Evolutionary conservation across 495 filamentous ascomycete species (phyloP).

Genomic region (Annulohypoxylon moriforme): DNA sequence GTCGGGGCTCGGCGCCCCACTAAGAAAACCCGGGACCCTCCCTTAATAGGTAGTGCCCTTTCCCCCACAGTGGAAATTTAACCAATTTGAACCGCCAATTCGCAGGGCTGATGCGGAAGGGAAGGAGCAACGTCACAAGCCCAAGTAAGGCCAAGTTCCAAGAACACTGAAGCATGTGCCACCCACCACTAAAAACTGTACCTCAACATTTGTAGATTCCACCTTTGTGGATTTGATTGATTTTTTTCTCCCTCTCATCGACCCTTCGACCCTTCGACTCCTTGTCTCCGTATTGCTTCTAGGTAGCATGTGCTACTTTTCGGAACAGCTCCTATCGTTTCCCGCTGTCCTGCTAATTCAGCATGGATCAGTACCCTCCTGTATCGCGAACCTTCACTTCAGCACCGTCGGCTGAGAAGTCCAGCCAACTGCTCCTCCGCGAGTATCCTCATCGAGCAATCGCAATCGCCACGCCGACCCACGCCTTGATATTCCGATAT

Average conservation of each 20-base stretch:
- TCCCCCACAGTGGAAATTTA: conserved; percentile 36
- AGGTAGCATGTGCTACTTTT: conserved; percentile 47
- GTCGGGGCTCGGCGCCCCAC: conserved; percentile 10
- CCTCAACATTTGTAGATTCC: conserved; percentile 28
- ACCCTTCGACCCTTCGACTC: neutral
- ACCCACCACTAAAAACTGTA: conserved; percentile 18
- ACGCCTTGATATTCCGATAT: conserved; percentile 86
- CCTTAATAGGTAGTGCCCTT: conserved; percentile 24
- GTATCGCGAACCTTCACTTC: conserved; percentile 39
- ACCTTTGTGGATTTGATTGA: conserved; percentile 13
- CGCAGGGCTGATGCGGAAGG: conserved; percentile 37
- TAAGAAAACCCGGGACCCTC: conserved; percentile 11
- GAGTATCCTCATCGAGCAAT: conserved; percentile 88
- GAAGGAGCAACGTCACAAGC: conserved; percentile 39
- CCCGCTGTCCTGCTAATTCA: conserved; percentile 45
- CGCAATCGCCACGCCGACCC: conserved; percentile 78
- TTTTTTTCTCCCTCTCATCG: neutral
- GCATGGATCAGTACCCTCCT: conserved; percentile 51
- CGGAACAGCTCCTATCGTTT: conserved; percentile 30
- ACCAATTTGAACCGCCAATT: conserved; percentile 41
- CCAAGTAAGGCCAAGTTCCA: conserved; percentile 13
- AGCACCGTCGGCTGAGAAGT: conserved; percentile 56
- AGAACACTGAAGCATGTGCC: conserved; percentile 20
- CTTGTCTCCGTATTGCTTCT: neutral
- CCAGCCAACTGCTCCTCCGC: conserved; percentile 70